These are phyloP conservation scores for Mariannaea sp. DNA, from an alignment of 2,329 filamentous ascomycete species.

Conservation along the genomic window DNA sequence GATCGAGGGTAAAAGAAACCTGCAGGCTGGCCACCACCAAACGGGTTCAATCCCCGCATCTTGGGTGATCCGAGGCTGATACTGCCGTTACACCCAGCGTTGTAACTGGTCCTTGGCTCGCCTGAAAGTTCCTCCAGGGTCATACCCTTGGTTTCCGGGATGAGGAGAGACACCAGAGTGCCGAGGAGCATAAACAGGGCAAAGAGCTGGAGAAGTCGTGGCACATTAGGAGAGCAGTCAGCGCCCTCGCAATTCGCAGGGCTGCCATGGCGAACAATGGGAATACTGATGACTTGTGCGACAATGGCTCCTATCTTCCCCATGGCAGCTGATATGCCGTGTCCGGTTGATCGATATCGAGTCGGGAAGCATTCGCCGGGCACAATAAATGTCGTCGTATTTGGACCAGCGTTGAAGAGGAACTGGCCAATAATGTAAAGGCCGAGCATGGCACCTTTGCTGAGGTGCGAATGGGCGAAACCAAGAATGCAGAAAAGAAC, in stretches of 20 bases:
- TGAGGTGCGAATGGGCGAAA: constrained; percentile 59
- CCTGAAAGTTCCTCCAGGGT: constrained; percentile 74
- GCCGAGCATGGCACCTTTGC: constrained; percentile 56
- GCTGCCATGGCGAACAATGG: constrained; percentile 62
- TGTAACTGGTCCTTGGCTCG: constrained; percentile 65
- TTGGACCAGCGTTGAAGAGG: constrained; percentile 70
- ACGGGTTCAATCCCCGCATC: constrained; percentile 50
- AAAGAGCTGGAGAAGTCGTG: constrained; percentile 78
- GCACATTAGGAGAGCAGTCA: constrained; percentile 63
- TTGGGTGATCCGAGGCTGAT: constrained; percentile 44
- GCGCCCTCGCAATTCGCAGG: constrained; percentile 54
- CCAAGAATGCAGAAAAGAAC: constrained; percentile 66
- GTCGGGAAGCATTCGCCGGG: constrained; percentile 70
- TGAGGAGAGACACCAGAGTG: constrained; percentile 69
- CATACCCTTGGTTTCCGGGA: constrained; percentile 76
- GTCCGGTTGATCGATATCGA: constrained; percentile 64
- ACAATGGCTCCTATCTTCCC: constrained; percentile 72
- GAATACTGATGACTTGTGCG: constrained; percentile 68
- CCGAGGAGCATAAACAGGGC: constrained; percentile 81
- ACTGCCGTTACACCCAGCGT: constrained; percentile 56
- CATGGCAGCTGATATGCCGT: constrained; percentile 68
- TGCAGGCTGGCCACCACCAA: constrained; percentile 55
- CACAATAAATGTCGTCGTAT: constrained; percentile 68
- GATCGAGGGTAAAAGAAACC: constrained; percentile 54
- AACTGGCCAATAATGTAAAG: constrained; percentile 69